Conservation (phyloP, 2,329 filamentous ascomycete genomes). For the Sarocladium oryzae region DNA sequence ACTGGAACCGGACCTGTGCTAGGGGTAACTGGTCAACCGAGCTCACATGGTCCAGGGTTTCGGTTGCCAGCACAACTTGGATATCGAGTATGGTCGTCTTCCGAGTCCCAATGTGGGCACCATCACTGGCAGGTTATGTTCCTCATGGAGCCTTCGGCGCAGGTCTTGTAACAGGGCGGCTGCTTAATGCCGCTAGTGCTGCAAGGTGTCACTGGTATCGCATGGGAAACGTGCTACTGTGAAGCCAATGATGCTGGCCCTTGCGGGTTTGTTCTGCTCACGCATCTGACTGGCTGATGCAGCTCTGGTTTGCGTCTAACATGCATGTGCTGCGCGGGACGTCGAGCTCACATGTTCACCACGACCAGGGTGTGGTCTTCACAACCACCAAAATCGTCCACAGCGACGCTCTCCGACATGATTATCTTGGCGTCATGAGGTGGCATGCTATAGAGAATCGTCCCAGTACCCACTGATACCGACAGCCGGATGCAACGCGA, state of each 20-base stretch:
- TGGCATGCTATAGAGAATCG: not conserved
- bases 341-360: slow-evolving; percentile 6
- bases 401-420: not conserved
- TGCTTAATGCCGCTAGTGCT: not conserved
- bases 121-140: not conserved
- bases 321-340: slow-evolving; percentile 4
- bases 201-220: not conserved
- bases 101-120: not conserved
- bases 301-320: slow-evolving; percentile 6
- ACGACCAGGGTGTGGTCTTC: not conserved
- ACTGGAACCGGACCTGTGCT: too few species aligned
- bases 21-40: too few species aligned
- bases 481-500: not conserved
- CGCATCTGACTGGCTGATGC: slow-evolving; percentile 3
- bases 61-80: not conserved
- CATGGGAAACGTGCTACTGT: not conserved
- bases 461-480: not conserved
- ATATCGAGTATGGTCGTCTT: not conserved
- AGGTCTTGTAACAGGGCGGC: not conserved
- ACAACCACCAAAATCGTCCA: not conserved
- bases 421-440: not conserved
- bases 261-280: not conserved
- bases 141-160: not conserved
- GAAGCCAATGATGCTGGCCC: not conserved
- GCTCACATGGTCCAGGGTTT: slow-evolving; percentile 1